Evolutionary conservation across 2,329 filamentous ascomycete genomes (phyloP), one percentile per base, ranked within the genome.

Genomic region (Daldinia eschscholtzii): DNA sequence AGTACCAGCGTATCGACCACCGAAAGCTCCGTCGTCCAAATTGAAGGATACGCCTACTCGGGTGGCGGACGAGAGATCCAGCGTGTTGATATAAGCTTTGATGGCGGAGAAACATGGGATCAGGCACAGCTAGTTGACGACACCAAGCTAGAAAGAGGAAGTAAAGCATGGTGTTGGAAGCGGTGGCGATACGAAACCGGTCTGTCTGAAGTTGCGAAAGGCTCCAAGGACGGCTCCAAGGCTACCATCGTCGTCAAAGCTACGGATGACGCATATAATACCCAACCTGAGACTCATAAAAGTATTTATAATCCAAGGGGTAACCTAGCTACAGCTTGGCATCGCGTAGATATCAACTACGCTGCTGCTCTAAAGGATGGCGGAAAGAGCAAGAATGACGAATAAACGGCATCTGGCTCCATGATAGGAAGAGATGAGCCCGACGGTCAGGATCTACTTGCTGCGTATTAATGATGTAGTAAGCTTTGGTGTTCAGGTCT

Each of bases 281-380:
- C 87, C 0, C 89, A 92, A 78, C 89, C 89, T 0, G 87, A 90
- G 75, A 85, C 79, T 42, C 87, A 89, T 70, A 81, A 82, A 42
- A 84, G 83, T 37, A 89, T 88, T 33, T 91, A 88, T 79, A 91
- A 91, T 68, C 80, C 89, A 39, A 82, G 89, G 1, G 89, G 89
- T 0, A 91, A 91, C 76, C 80, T 91, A 61, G 88, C 88, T 1
- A 90, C 87, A n/a, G 89, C 88, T 0, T 91, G 89, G 89, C 88
- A 91, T 75, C 84, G 88, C 2, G 81, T 91, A 6, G 76, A 79
- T 46, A 74, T 79, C 23, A 72, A 78, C 44, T 75, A 68, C 41
- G 48, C 64, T 3, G 28, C 64, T 26, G 33, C 66, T 18, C 9
- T 46, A 15, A 63, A 56, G 44, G 39, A 12, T 28, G 4, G 6